Evolutionary conservation across 2,329 filamentous ascomycete genomes (phyloP), one percentile per base, ranked within the genome.

Genomic region (Mariannaea sp.): DNA sequence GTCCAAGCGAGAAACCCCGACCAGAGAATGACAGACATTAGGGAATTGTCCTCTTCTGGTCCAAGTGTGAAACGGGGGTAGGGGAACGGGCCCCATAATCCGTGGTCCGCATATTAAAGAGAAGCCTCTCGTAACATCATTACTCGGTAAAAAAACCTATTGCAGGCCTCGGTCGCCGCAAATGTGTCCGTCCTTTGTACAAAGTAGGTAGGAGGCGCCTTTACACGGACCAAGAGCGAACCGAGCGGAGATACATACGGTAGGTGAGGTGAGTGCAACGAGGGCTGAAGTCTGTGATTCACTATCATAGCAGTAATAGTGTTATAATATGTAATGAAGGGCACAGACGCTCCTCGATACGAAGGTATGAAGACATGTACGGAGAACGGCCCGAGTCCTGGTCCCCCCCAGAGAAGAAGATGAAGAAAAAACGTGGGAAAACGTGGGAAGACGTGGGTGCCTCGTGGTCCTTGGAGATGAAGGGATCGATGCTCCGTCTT

Each of bases 391-490:
- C 29, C 29, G 29, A 32, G 29, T 33, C 27, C 46, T 33, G 36
- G 46, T 36, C 14, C 46, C 29, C 35, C 33, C 36, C n/a, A n/a
- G n/a, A n/a, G n/a, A n/a, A n/a, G n/a, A n/a, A n/a, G n/a, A n/a
- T n/a, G n/a, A n/a, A n/a, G n/a, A n/a, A n/a, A 20, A 36, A 38
- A 36, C 47, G 29, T 36, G 38, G 32, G 6, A 52, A 40, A 45
- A 45, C 33, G 44, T 35, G 45, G 45, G 40, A 53, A 54, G 53
- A 53, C 53, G 49, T 56, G 53, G 53, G 44, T 24, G 33, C 53
- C 53, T 56, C 49, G 53, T 56, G 53, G 53, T 30, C 41, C 26
- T 44, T 53, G 43, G 44, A 53, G 39, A 49, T 53, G 49, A 53
- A 49, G 46, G 41, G 39, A 27, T 41, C 39, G 42, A 14, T 40